phyloP scores from a whole-genome alignment of 176 grass and related monocot genomes.

The Oropetium thomaeum region DNA sequence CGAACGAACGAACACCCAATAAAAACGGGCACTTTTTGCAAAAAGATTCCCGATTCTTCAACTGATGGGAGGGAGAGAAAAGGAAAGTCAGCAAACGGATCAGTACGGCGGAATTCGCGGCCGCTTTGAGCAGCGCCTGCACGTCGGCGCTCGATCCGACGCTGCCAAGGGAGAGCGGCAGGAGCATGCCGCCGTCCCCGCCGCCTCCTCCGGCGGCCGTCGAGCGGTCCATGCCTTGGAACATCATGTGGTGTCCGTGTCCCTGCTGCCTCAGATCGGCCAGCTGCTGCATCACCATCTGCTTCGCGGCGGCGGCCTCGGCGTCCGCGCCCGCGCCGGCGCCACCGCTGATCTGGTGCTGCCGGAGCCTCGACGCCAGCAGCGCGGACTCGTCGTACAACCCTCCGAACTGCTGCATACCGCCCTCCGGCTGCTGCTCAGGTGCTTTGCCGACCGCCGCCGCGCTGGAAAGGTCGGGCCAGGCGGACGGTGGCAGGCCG shows the following conservation, averaged over 20 bases:
- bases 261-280: slow-evolving; percentile 50
- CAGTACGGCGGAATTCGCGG: slow-evolving; percentile 51
- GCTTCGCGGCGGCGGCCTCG: slow-evolving; percentile 30
- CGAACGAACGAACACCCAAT: slow-evolving; percentile 8
- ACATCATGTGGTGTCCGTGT: slow-evolving; percentile 52
- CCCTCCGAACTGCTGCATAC: slow-evolving; percentile 31
- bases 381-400: slow-evolving; percentile 75
- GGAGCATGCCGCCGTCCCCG: slow-evolving; percentile 34
- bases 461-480: slow-evolving; percentile 51
- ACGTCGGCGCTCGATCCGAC: slow-evolving; percentile 43
- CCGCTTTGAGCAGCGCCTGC: slow-evolving; percentile 48
- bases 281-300: slow-evolving; percentile 66
- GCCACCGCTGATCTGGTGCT: slow-evolving; percentile 85
- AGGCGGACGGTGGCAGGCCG: slow-evolving; percentile 51
- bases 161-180: slow-evolving; percentile 53
- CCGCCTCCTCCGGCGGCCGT: slow-evolving; percentile 17
- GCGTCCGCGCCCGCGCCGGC: neutral
- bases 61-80: neutral
- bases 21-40: slow-evolving; percentile 6
- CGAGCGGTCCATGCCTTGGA: slow-evolving; percentile 49
- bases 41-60: slow-evolving; percentile 10
- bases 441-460: slow-evolving; percentile 14
- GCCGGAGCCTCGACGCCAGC: slow-evolving; percentile 66
- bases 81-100: slow-evolving; percentile 28
- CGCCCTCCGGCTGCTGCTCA: slow-evolving; percentile 30